Base-by-base conservation (phyloP, 208 protist genomes). In the Leishmania mexicana region DNA sequence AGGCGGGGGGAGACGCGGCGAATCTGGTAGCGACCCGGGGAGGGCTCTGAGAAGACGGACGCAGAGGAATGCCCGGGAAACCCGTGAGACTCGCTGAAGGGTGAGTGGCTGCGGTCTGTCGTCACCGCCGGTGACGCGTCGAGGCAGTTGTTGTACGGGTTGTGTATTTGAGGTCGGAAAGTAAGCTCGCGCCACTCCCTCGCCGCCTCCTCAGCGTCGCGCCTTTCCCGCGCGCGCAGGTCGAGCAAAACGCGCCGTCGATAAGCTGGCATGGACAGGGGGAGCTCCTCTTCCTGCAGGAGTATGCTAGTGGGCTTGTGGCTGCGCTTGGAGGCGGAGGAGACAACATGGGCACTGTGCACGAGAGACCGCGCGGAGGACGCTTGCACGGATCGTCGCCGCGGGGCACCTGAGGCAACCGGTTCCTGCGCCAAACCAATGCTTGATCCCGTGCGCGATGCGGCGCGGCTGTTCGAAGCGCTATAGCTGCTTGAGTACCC, bases 211-310 rank as follows among this genome's bases (percentile, higher is more conserved):
- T 89, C 87, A 24, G 77, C 83, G 71, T 96, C 91, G 31, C 91
- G 85, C 45, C 88, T 81, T 79, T 90, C 85, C 28, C 81, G 81
- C 21, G 86, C 91, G 40, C 91, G 88, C 86, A 93, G 75, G 65
- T 95, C 91, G 10, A 92, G 87, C 58, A 96, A 42, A 51, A 96
- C 85, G 35, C 91, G 93, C 47, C 85, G 86, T 74, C 93, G 89
- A 79, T 91, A 94, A n/a, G 83, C 86, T 19, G 90, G 89, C 83
- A 94, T 86, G 17, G 73, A 58, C 40, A 80, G 38, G 35, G 78
- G 78, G 58, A 64, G 78, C 35, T 87, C 83, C n/a, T 80, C 83
- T n/a, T 87, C 83, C 28, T 62, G 74, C 51, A 75, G 77, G 10
- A 71, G 11, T 7, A 75, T 42, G 65, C 73, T 68, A 51, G 42